Evolutionary conservation across 768 basidiomycete species (phyloP).

Genomic region (Russula earlei): DNA sequence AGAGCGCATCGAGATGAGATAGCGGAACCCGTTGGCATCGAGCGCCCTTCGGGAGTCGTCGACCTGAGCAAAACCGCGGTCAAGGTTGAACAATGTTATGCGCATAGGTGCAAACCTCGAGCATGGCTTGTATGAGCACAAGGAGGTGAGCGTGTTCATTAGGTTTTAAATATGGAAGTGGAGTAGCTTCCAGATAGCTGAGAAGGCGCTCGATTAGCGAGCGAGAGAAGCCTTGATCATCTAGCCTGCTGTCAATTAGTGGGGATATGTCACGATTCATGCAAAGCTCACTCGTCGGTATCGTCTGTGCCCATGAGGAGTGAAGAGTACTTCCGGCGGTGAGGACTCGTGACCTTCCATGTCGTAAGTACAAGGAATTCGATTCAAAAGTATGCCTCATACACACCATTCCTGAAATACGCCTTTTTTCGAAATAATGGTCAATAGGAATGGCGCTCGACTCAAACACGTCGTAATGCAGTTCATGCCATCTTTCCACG

Average conservation of each 20-base stretch:
- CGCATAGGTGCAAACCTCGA: constrained; percentile 49
- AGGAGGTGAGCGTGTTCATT: constrained; percentile 80
- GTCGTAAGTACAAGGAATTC: not conserved
- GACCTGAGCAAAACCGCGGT: constrained; percentile 39
- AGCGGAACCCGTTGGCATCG: constrained; percentile 87
- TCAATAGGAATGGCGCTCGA: constrained; percentile 52
- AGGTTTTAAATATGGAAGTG: constrained; percentile 60
- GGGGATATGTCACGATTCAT: not conserved
- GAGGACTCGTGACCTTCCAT: constrained; percentile 9
- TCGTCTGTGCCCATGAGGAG: constrained; percentile 44
- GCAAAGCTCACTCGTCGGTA: constrained; percentile 36
- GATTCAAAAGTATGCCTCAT: not conserved
- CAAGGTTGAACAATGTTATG: not conserved
- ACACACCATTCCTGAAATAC: constrained; percentile 21
- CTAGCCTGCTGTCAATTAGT: constrained; percentile 26
- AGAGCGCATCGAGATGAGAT: constrained; percentile 85
- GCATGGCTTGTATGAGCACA: constrained; percentile 76
- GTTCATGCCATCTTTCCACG: constrained; percentile 28
- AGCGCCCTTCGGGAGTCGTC: constrained; percentile 86
- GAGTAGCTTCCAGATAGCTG: constrained; percentile 48
- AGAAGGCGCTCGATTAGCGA: constrained; percentile 51
- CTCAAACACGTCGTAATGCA: constrained; percentile 17
- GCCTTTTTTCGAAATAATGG: constrained; percentile 40
- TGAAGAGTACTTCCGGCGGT: constrained; percentile 36
- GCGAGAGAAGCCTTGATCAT: constrained; percentile 53